phyloP scores from a whole-genome alignment of 1,284 basidiomycete species.

The Meira nashicola region DNA sequence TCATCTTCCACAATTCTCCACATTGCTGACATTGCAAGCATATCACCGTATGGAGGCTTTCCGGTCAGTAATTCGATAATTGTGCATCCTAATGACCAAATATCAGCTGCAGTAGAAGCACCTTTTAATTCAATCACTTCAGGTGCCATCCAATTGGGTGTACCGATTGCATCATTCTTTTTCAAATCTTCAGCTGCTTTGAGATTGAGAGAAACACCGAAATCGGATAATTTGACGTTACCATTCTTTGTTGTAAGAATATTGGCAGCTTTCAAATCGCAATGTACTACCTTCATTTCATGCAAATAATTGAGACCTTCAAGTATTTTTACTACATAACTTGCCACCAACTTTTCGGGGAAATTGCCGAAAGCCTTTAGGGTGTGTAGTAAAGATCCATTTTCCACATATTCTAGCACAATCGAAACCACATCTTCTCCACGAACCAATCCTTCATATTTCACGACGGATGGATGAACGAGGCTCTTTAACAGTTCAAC shows the following conservation, averaged over 20 bases:
- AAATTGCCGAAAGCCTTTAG: constrained; percentile 85
- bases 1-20: constrained; percentile 91
- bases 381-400: constrained; percentile 83
- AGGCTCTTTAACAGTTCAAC: constrained; percentile 83
- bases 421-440: constrained; percentile 82
- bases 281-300: constrained; percentile 59
- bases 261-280: constrained; percentile 60
- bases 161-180: constrained; percentile 67
- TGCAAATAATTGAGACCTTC: constrained; percentile 88
- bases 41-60: constrained; percentile 78
- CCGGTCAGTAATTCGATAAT: constrained; percentile 89
- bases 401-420: constrained; percentile 90
- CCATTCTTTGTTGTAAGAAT: constrained; percentile 60
- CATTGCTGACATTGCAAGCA: constrained; percentile 59
- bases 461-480: constrained; percentile 86
- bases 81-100: constrained; percentile 92
- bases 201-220: constrained; percentile 56
- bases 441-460: constrained; percentile 90
- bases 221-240: constrained; percentile 59
- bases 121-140: constrained; percentile 76
- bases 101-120: constrained; percentile 60
- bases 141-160: constrained; percentile 97
- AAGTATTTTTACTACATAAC: constrained; percentile 86
- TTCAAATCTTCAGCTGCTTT: constrained; percentile 65
- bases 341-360: constrained; percentile 79